Evolutionary conservation across 345 rosid species (phyloP).

Genomic region (Jatropha curcas): DNA sequence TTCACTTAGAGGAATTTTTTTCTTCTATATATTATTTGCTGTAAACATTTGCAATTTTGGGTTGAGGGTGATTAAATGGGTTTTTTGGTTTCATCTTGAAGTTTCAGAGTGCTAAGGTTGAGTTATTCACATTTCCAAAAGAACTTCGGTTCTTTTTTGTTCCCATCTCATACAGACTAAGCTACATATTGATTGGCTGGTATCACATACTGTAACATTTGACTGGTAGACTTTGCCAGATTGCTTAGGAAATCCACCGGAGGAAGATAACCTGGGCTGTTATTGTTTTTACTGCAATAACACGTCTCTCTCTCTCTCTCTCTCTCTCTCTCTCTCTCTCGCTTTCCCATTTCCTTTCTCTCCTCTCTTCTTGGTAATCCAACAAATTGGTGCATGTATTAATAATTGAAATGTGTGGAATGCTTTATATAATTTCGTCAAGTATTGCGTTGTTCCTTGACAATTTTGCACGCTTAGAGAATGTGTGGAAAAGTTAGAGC

Average conservation of each 20-base stretch:
- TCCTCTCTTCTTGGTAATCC: slow-evolving; percentile 4
- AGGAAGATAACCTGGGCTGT: background rate
- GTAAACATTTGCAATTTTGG: background rate
- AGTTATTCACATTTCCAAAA: background rate
- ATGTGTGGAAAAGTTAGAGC: slow-evolving; percentile 75
- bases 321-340: background rate
- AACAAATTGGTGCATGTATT: background rate
- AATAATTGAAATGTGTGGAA: background rate
- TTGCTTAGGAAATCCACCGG: background rate
- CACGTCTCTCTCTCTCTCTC: background rate
- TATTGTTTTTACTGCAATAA: background rate
- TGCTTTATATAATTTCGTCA: slow-evolving; percentile 4
- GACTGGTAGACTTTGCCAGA: background rate
- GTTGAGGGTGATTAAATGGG: background rate
- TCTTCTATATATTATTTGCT: background rate
- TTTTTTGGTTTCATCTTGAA: background rate
- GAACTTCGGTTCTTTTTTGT: background rate
- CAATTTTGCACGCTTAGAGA: slow-evolving; percentile 75
- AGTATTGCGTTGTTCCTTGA: slow-evolving; percentile 48
- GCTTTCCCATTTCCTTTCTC: background rate
- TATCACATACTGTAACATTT: background rate
- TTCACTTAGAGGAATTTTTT: background rate
- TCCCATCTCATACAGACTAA: background rate
- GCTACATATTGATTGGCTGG: background rate
- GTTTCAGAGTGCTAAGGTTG: background rate